These are phyloP conservation scores for Rubroshorea leprosula DNA, from an alignment of 345 rosid species.

Conservation along the genomic window DNA sequence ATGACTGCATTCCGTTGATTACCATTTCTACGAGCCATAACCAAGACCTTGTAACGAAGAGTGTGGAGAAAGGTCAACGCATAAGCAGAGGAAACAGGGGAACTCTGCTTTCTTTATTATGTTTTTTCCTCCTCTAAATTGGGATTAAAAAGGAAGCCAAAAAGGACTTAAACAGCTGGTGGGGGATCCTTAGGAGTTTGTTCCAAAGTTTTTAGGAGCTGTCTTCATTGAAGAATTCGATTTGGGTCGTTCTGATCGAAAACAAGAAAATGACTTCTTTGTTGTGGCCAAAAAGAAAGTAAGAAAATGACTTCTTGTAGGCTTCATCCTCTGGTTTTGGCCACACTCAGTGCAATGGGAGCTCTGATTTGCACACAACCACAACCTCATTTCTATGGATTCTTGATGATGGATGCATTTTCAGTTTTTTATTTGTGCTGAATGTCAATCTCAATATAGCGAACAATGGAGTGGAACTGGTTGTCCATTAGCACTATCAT, in stretches of 20 bases:
- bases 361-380: no score
- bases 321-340: conserved; percentile 3
- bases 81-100: background rate
- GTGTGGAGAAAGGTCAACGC: background rate
- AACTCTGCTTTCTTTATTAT: background rate
- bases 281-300: no score
- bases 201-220: conserved; percentile 10
- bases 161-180: conserved; percentile 23
- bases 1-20: conserved; percentile 30
- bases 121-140: conserved; percentile 11
- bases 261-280: background rate
- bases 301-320: conserved; percentile 11
- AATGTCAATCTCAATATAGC: no score
- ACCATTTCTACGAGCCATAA: conserved; percentile 26
- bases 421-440: no score
- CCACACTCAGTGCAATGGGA: background rate
- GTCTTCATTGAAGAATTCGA: conserved; percentile 9
- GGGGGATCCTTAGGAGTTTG: conserved; percentile 2
- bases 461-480: no score
- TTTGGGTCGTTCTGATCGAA: conserved; percentile 12
- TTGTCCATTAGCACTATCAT: no score
- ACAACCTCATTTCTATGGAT: no score
- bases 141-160: conserved; percentile 1
- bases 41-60: background rate
- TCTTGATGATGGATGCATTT: no score